Percentiles rank a stretch among this genome's conserved stretches.
Evolutionary conservation across 306 rosid species (phyloP).

Genomic region (Spatholobus suberectus): DNA sequence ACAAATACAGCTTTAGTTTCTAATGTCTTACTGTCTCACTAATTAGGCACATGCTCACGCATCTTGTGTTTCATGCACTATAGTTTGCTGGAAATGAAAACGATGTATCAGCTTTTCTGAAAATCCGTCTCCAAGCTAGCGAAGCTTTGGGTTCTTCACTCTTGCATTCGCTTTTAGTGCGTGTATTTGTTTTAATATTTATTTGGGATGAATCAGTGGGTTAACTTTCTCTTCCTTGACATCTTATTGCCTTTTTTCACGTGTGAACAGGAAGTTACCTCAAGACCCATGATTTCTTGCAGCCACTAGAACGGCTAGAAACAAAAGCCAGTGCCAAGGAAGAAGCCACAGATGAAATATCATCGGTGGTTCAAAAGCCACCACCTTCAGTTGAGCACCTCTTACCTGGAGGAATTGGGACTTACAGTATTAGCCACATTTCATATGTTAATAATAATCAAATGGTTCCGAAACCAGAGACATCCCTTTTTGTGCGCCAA

Average conservation of each 20-base stretch:
- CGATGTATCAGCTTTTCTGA: constrained; percentile 10
- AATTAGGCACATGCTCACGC: neutral
- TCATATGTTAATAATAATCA: constrained; percentile 64
- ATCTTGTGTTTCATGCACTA: constrained; percentile 7
- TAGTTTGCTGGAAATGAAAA: constrained; percentile 41
- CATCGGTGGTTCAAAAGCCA: constrained; percentile 56
- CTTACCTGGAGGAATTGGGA: constrained; percentile 97
- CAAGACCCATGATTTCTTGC: constrained; percentile 93
- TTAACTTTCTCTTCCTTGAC: constrained; percentile 15
- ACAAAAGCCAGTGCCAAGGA: constrained; percentile 63
- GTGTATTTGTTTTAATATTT: neutral
- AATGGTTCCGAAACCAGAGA: constrained; percentile 82
- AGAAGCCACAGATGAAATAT: constrained; percentile 61
- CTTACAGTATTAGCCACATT: constrained; percentile 89
- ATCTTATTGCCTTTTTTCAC: constrained; percentile 34
- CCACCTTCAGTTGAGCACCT: constrained; percentile 71
- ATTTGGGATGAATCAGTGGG: neutral
- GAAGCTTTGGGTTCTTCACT: neutral
- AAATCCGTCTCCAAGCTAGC: constrained; percentile 10
- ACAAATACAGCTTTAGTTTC: too few species aligned
- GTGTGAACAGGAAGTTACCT: constrained; percentile 69
- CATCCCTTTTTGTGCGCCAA: constrained; percentile 60
- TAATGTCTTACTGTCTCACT: neutral
- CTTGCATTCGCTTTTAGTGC: neutral
- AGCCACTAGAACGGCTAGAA: constrained; percentile 77